Evolutionary conservation across 164 flowering plant species (phyloP).

Genomic region (Houttuynia cordata): DNA sequence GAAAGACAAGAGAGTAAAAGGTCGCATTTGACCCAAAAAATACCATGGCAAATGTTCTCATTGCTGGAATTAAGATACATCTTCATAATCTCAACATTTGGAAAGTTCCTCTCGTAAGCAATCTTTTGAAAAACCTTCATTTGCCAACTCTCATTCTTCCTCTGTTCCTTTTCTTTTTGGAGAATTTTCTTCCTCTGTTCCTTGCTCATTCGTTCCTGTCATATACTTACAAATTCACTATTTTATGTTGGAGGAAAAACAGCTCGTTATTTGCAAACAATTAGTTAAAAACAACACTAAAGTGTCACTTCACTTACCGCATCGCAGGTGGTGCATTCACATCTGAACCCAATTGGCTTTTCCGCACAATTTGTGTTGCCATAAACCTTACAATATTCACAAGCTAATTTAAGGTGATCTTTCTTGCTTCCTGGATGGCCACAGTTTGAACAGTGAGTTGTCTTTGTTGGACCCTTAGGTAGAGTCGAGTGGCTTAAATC

Average conservation of each 20-base stretch:
- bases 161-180: constrained; percentile 43
- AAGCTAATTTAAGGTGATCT: constrained; percentile 52
- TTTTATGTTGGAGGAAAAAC: not conserved
- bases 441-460: constrained; percentile 83
- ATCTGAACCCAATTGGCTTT: constrained; percentile 60
- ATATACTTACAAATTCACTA: constrained; percentile 5
- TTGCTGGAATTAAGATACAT: constrained; percentile 46
- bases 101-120: constrained; percentile 47
- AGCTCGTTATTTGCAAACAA: too few species aligned
- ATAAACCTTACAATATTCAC: constrained; percentile 43
- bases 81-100: constrained; percentile 55
- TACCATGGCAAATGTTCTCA: constrained; percentile 31
- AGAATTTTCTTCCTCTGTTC: constrained; percentile 46
- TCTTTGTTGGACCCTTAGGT: constrained; percentile 20
- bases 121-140: constrained; percentile 58
- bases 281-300: too few species aligned
- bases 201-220: constrained; percentile 42
- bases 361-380: constrained; percentile 31
- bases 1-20: not conserved
- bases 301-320: constrained; percentile 24
- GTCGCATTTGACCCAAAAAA: constrained; percentile 5
- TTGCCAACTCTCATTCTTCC: constrained; percentile 53
- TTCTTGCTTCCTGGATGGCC: constrained; percentile 91
- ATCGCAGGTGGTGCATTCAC: constrained; percentile 57
- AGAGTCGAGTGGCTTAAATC: constrained; percentile 9